Percentiles rank a stretch among this genome's conserved stretches.
Evolutionary conservation across 371 early-diverging fungal species (phyloP).

Genomic region (Apophysomyces sp.): DNA sequence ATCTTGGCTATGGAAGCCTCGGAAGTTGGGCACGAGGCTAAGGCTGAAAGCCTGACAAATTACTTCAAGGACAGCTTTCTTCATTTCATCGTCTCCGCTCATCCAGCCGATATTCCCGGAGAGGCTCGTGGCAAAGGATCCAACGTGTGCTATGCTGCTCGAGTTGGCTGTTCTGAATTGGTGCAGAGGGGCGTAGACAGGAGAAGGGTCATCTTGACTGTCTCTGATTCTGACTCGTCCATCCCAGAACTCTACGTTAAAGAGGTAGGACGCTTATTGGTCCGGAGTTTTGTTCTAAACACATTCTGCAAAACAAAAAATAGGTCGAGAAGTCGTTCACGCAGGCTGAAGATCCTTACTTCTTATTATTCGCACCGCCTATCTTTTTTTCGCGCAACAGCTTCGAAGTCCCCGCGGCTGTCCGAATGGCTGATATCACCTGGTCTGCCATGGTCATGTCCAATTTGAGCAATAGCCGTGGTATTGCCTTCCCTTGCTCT

Average conservation of each 20-base stretch:
- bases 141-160: constrained; percentile 70
- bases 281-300: neutral
- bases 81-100: constrained; percentile 65
- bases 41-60: constrained; percentile 51
- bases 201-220: constrained; percentile 56
- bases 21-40: constrained; percentile 51
- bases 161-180: constrained; percentile 24
- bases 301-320: no score
- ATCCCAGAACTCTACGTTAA: constrained; percentile 62
- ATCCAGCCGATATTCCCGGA: constrained; percentile 62
- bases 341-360: constrained; percentile 24
- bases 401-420: constrained; percentile 65
- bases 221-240: constrained; percentile 70
- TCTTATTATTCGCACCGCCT: constrained; percentile 60
- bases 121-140: constrained; percentile 71
- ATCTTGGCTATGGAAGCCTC: constrained; percentile 74
- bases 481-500: constrained; percentile 67
- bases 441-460: constrained; percentile 73
- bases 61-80: constrained; percentile 59
- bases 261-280: constrained; percentile 11
- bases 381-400: constrained; percentile 72
- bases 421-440: constrained; percentile 66
- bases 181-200: constrained; percentile 29
- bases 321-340: constrained; percentile 23
- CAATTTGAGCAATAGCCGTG: constrained; percentile 59